Conservation (phyloP, 2,329 filamentous ascomycete species). For the Epichloe typhina region DNA sequence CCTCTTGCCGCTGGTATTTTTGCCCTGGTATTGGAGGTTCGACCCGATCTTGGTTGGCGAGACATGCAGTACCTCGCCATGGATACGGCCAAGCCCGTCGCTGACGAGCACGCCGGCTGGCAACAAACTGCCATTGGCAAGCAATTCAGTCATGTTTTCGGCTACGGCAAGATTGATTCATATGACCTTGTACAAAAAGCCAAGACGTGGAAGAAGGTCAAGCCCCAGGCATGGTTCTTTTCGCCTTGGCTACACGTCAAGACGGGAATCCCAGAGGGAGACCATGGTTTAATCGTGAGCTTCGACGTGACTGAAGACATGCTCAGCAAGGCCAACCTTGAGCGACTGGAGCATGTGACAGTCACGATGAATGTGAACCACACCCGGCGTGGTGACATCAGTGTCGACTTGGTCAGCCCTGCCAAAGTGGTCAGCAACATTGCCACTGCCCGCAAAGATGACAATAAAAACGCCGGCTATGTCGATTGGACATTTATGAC, state of each 20-base stretch:
- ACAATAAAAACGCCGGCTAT: slow-evolving; percentile 59
- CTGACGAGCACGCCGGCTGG: slow-evolving; percentile 60
- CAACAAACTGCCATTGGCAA: slow-evolving; percentile 68
- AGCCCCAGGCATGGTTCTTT: slow-evolving; percentile 89
- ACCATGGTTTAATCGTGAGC: slow-evolving; percentile 62
- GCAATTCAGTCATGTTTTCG: slow-evolving; percentile 87
- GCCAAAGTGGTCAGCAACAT: slow-evolving; percentile 72
- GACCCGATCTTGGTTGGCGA: slow-evolving; percentile 82
- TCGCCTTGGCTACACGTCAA: slow-evolving; percentile 91
- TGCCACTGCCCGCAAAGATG: slow-evolving; percentile 58
- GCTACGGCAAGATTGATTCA: slow-evolving; percentile 89
- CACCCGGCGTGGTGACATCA: slow-evolving; percentile 75
- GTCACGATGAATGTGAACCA: slow-evolving; percentile 96
- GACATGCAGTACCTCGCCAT: slow-evolving; percentile 88
- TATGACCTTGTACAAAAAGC: slow-evolving; percentile 75
- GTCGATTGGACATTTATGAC: slow-evolving; percentile 98
- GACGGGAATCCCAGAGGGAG: slow-evolving; percentile 71
- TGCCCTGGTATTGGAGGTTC: slow-evolving; percentile 71
- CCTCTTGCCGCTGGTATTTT: slow-evolving; percentile 87
- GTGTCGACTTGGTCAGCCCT: slow-evolving; percentile 82
- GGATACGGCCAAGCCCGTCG: slow-evolving; percentile 69
- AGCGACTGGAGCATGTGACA: slow-evolving; percentile 83
- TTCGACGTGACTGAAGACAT: slow-evolving; percentile 74
- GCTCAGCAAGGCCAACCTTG: slow-evolving; percentile 71
- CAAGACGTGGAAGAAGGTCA: slow-evolving; percentile 75